Evolutionary conservation across 495 filamentous ascomycete species (phyloP).

Genomic region (Aspergillus nanangensis): DNA sequence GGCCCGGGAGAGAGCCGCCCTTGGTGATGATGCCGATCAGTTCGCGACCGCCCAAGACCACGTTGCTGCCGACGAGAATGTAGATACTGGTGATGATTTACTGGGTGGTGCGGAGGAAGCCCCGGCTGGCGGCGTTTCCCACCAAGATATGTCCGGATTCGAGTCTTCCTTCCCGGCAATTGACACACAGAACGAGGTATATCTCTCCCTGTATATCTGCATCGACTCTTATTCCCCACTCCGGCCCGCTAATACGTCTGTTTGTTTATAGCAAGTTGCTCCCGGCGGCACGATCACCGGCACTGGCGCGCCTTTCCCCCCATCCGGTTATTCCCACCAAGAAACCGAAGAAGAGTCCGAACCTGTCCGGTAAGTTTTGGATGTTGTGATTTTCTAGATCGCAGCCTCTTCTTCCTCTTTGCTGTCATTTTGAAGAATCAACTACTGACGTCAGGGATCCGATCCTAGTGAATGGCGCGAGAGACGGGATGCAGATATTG

Average conservation of each 20-base stretch:
- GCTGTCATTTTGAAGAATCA: background rate
- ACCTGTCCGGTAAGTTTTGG: slow-evolving; percentile 62
- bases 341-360: slow-evolving; percentile 76
- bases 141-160: slow-evolving; percentile 66
- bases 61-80: slow-evolving; percentile 41
- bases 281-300: slow-evolving; percentile 88
- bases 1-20: slow-evolving; percentile 76
- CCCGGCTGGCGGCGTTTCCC: slow-evolving; percentile 23
- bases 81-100: slow-evolving; percentile 64
- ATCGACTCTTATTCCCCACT: too few relatives aligned
- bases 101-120: slow-evolving; percentile 58
- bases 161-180: slow-evolving; percentile 86
- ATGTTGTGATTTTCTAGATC: background rate
- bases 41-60: slow-evolving; percentile 79
- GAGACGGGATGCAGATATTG: slow-evolving; percentile 70
- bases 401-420: background rate
- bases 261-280: slow-evolving; percentile 60
- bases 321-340: slow-evolving; percentile 47
- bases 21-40: slow-evolving; percentile 89
- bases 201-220: slow-evolving; percentile 9
- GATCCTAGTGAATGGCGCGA: slow-evolving; percentile 74
- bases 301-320: slow-evolving; percentile 67
- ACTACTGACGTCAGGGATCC: background rate
- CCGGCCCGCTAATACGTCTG: slow-evolving; percentile 19
- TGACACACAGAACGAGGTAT: slow-evolving; percentile 74